A percentile compares a stretch with the other conserved stretches of the same genome.
Conservation (phyloP, 2,329 filamentous ascomycete species). For the Tolypocladium cylindrosporum region DNA sequence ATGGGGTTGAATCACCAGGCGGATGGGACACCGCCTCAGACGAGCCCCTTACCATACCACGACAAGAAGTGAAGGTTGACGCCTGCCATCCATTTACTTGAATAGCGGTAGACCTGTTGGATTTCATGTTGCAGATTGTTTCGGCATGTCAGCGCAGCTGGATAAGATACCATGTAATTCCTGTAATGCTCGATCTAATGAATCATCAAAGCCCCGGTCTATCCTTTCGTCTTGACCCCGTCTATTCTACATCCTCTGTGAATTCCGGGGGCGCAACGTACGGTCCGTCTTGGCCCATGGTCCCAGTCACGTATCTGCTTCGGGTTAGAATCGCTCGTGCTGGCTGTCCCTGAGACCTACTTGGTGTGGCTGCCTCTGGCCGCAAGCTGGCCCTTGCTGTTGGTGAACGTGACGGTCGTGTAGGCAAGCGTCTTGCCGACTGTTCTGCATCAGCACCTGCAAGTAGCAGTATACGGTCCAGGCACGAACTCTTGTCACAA, state of each 20-base stretch:
- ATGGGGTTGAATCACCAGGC: constrained; percentile 22
- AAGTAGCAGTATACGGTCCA: not conserved
- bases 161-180: not conserved
- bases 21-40: constrained; percentile 14
- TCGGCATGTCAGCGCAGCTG: not conserved
- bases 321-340: constrained; percentile 2
- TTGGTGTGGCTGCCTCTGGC: constrained; percentile 58
- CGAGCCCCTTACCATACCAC: constrained; percentile 8
- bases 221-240: not conserved
- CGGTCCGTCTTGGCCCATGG: constrained; percentile 23
- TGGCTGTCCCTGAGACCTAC: constrained; percentile 24
- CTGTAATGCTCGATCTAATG: not conserved
- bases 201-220: not conserved
- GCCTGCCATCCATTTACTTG: too few species aligned
- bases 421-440: constrained; percentile 56
- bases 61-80: constrained; percentile 10
- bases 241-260: constrained; percentile 22
- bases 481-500: constrained; percentile 49
- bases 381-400: constrained; percentile 47
- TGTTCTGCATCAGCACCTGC: constrained; percentile 16
- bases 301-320: constrained; percentile 31
- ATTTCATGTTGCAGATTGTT: not conserved
- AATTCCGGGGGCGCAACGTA: constrained; percentile 26
- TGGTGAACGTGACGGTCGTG: constrained; percentile 49
- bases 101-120: not conserved